Percentiles rank a stretch among this genome's conserved stretches.
Conservation (phyloP, 192 early-diverging fungal species). For the Coemansia sp. region DNA sequence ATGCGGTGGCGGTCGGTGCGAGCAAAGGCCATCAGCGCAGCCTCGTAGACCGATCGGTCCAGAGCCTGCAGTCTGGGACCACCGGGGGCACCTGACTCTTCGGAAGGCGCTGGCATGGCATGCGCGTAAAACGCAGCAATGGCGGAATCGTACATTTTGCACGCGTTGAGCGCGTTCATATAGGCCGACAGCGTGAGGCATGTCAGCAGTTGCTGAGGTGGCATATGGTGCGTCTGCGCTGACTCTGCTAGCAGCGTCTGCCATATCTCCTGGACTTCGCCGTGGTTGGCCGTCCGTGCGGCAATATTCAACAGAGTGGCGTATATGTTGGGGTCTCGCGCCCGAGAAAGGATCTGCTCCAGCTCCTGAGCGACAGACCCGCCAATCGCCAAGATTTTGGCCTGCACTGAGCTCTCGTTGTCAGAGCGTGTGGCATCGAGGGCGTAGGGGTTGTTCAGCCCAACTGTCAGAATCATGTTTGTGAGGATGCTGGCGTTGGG, state of each 20-base stretch:
- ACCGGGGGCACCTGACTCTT: not conserved
- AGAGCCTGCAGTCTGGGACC: constrained; percentile 10
- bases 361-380: constrained; percentile 23
- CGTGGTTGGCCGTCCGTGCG: constrained; percentile 10
- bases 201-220: constrained; percentile 15
- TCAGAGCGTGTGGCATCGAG: not conserved
- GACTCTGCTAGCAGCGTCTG: constrained; percentile 26
- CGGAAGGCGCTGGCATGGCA: constrained; percentile 1
- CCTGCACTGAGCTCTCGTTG: not conserved
- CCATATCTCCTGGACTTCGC: constrained; percentile 37
- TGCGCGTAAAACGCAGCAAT: constrained; percentile 34
- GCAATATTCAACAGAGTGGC: constrained; percentile 34
- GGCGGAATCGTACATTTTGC: constrained; percentile 32
- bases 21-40: constrained; percentile 37
- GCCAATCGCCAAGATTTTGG: constrained; percentile 3
- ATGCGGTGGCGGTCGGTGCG: constrained; percentile 33
- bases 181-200: constrained; percentile 47
- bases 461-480: constrained; percentile 40
- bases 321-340: constrained; percentile 38
- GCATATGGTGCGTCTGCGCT: constrained; percentile 1
- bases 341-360: constrained; percentile 25
- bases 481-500: constrained; percentile 41
- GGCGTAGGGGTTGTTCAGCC: constrained; percentile 24
- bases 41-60: constrained; percentile 40
- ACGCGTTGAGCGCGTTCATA: constrained; percentile 41